A percentile compares a stretch with the other conserved stretches of the same genome.
These are phyloP conservation scores for Suillus spraguei DNA, from an alignment of 768 basidiomycete species.

Conservation along the genomic window DNA sequence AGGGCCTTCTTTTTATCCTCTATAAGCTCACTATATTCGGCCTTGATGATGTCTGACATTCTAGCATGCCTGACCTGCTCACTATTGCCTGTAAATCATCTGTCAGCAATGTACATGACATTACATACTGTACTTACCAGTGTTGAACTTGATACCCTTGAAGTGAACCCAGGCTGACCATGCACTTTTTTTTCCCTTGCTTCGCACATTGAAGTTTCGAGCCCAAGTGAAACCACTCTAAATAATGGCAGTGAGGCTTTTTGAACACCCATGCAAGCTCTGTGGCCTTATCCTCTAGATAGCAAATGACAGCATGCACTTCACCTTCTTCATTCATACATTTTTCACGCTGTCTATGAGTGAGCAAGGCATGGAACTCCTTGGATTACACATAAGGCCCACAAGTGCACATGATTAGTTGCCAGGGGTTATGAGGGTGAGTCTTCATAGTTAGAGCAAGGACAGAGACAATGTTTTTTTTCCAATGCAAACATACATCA, in stretches of 20 bases:
- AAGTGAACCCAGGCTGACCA: neutral
- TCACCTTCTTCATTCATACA: neutral
- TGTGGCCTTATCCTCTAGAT: neutral
- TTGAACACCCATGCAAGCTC: neutral
- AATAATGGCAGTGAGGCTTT: neutral
- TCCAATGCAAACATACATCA: no score
- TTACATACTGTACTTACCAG: no score
- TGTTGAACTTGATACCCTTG: neutral
- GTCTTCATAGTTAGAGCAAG: neutral
- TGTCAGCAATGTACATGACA: no score
- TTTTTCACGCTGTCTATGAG: neutral
- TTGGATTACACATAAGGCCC: neutral
- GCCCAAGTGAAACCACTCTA: neutral
- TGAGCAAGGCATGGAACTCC: neutral
- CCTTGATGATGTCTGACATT: neutral
- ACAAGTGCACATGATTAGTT: neutral
- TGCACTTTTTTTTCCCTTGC: neutral
- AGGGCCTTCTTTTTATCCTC: neutral
- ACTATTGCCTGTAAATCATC: no score
- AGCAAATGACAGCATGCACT: neutral
- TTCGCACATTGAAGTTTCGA: neutral
- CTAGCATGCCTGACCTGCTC: neutral
- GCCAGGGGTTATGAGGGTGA: neutral
- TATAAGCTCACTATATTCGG: neutral
- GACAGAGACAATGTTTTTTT: no score